Conservation (phyloP, 2,329 filamentous ascomycete species). For the Dryadomyces sulphureus region DNA sequence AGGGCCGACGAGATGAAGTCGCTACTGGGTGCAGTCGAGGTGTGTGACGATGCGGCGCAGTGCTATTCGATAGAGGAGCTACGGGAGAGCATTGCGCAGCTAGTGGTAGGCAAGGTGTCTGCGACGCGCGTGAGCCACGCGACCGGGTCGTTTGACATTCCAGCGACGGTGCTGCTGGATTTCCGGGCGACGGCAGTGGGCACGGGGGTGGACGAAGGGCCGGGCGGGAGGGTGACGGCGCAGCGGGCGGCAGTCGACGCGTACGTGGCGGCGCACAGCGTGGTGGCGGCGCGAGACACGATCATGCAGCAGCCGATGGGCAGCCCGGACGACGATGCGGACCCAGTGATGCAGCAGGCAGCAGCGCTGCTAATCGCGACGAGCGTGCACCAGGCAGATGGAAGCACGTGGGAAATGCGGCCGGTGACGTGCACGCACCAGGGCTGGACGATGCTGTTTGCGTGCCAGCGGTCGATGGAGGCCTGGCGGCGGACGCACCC, state of each 20-base stretch:
- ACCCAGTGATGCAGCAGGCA: slow-evolving; percentile 33
- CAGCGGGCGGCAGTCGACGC: slow-evolving; percentile 13
- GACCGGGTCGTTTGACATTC: slow-evolving; percentile 30
- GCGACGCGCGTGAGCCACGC: slow-evolving; percentile 35
- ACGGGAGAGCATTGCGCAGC: slow-evolving; percentile 25
- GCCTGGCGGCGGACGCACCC: slow-evolving; percentile 33
- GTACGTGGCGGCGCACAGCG: slow-evolving; percentile 11
- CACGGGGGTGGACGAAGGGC: slow-evolving; percentile 6
- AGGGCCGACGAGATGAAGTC: slow-evolving; percentile 16
- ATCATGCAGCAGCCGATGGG: slow-evolving; percentile 30
- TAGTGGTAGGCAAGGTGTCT: slow-evolving; percentile 27
- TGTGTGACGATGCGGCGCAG: slow-evolving; percentile 10
- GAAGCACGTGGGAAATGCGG: slow-evolving; percentile 31
- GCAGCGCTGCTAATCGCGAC: slow-evolving; percentile 33
- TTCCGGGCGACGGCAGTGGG: slow-evolving; percentile 13
- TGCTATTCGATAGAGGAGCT: slow-evolving; percentile 31
- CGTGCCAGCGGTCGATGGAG: slow-evolving; percentile 36
- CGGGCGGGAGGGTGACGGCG: slow-evolving; percentile 23
- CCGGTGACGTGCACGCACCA: slow-evolving; percentile 27
- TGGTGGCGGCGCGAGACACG: background rate
- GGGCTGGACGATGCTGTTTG: slow-evolving; percentile 39
- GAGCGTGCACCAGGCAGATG: slow-evolving; percentile 28
- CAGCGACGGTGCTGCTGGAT: slow-evolving; percentile 26
- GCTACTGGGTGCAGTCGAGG: slow-evolving; percentile 13
- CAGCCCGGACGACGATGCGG: slow-evolving; percentile 27